Evolutionary conservation across 106 monocot species (phyloP).

Genomic region (Platanthera zijinensis): DNA sequence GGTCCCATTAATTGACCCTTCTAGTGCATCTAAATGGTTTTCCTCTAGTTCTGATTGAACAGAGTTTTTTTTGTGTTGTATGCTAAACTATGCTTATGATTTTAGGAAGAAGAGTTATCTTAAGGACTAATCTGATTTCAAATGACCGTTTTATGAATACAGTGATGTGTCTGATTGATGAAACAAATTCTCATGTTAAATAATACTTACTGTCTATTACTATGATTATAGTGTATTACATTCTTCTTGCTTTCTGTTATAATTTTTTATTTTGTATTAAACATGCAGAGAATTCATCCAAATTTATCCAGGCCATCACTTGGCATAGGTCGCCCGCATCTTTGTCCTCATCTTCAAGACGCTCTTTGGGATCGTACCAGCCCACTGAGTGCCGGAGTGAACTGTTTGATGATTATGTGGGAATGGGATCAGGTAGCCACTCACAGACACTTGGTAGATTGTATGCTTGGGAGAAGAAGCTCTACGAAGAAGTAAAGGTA

Average conservation of each 20-base stretch:
- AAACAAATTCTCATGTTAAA: not conserved
- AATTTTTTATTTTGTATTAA: not conserved
- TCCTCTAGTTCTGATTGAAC: no score
- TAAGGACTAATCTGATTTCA: not conserved
- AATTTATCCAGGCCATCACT: conserved; percentile 74
- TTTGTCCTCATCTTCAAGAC: conserved; percentile 54
- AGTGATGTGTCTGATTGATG: conserved; percentile 1
- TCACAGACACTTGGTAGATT: conserved; percentile 80
- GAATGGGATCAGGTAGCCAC: conserved; percentile 87
- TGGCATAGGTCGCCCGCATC: conserved; percentile 93
- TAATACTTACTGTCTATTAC: not conserved
- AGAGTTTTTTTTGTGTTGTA: no score
- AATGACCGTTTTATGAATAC: not conserved
- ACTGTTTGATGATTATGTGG: conserved; percentile 58
- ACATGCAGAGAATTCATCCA: conserved; percentile 85
- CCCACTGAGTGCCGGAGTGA: conserved; percentile 44
- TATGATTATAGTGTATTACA: not conserved
- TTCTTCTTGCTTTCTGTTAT: not conserved
- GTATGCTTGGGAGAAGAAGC: conserved; percentile 99
- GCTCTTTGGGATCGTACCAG: conserved; percentile 48
- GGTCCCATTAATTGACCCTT: no score
- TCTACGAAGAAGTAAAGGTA: conserved; percentile 99
- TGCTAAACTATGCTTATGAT: not conserved
- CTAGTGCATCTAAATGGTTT: no score
- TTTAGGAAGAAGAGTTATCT: not conserved